These are phyloP conservation scores for Proliferodiscus dingleyae DNA, from an alignment of 2,329 filamentous ascomycete species.

Conservation along the genomic window DNA sequence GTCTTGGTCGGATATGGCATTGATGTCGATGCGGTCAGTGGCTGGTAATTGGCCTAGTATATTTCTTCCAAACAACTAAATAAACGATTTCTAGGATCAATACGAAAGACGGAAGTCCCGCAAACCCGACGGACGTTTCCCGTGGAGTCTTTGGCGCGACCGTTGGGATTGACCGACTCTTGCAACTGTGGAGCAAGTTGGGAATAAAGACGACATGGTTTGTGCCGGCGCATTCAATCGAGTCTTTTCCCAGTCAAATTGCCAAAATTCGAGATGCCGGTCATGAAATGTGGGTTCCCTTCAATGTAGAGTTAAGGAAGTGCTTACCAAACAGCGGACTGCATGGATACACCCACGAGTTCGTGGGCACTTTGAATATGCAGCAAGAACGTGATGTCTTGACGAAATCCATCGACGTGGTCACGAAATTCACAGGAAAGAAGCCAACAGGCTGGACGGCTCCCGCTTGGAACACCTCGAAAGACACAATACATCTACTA, in stretches of 20 bases:
- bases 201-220: constrained; percentile 40
- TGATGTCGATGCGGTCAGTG: too few relatives aligned
- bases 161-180: constrained; percentile 26
- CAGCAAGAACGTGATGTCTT: constrained; percentile 44
- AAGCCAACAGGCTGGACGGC: constrained; percentile 44
- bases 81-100: too few relatives aligned
- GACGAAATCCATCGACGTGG: background rate
- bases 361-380: constrained; percentile 34
- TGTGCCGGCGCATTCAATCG: constrained; percentile 34
- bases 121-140: too few relatives aligned
- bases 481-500: constrained; percentile 40
- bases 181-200: constrained; percentile 38
- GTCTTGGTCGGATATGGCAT: too few relatives aligned
- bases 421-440: constrained; percentile 34
- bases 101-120: too few relatives aligned
- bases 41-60: too few relatives aligned
- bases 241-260: constrained; percentile 16
- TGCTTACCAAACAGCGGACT: too few relatives aligned
- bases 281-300: constrained; percentile 40
- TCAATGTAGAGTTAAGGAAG: too few relatives aligned
- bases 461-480: constrained; percentile 42
- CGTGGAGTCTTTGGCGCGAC: constrained; percentile 25
- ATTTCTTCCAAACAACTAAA: too few relatives aligned
- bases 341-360: constrained; percentile 39
- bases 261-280: constrained; percentile 37